These are phyloP conservation scores for Lactuca saligna DNA, from an alignment of 129 eudicot genomes.

Conservation along the genomic window DNA sequence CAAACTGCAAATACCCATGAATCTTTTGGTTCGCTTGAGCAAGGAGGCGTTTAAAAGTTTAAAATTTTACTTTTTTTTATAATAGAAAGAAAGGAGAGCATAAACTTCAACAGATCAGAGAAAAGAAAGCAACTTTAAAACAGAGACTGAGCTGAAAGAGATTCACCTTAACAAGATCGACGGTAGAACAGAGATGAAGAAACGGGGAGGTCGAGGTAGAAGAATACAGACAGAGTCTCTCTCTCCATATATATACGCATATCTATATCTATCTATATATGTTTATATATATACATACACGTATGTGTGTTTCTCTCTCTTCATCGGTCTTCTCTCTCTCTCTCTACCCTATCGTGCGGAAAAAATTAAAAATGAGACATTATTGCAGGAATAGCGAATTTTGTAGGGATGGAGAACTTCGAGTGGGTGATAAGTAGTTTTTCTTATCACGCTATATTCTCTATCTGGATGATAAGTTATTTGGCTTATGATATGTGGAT, in stretches of 20 bases:
- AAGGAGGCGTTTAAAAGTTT: background rate
- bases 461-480: constrained; percentile 8
- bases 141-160: constrained; percentile 7
- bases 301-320: constrained; percentile 28
- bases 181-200: constrained; percentile 29
- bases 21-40: background rate
- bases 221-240: constrained; percentile 20
- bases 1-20: constrained; percentile 19
- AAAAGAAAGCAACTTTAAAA: constrained; percentile 53
- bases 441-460: background rate
- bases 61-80: background rate
- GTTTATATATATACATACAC: constrained; percentile 1
- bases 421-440: background rate
- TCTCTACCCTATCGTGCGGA: constrained; percentile 49
- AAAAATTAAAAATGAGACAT: constrained; percentile 27
- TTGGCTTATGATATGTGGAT: background rate
- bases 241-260: constrained; percentile 19
- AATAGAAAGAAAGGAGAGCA: background rate
- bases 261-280: background rate
- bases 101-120: constrained; percentile 33
- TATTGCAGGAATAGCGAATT: constrained; percentile 14
- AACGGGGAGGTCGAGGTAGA: constrained; percentile 25
- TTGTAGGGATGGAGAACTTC: background rate
- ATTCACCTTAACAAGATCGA: constrained; percentile 39
- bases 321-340: constrained; percentile 29